Evolutionary conservation across 2,329 filamentous ascomycete genomes (phyloP), one percentile per base, ranked within the genome.

Genomic region (Lasiodiplodia hormozganensis): DNA sequence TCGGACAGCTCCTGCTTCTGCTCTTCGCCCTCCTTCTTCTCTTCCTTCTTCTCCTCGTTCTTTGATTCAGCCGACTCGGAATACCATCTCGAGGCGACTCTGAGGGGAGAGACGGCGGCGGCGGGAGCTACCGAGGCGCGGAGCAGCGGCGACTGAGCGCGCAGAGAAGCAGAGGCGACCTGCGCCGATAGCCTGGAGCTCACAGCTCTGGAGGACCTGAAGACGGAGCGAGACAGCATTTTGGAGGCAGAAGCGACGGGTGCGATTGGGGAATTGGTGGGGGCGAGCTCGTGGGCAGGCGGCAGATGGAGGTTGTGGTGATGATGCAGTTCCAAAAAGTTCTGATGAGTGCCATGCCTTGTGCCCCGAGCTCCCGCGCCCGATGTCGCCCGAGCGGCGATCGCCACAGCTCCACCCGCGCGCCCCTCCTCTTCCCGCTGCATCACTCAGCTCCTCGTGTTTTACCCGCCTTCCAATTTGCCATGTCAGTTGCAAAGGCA

Each of bases 151-250:
- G 47, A 52, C 60, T 75, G 75, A 66, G 74, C 73, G 73, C 73
- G 74, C 72, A 75, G 76, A 70, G 72, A 80, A 75, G 73, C 77
- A 73, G 74, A 81, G 72, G 68, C 80, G 73, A 77, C 79, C 80
- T 71, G 78, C 78, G 79, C 62, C 18, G 70, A 64, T 52, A 64
- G n/a, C 31, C 31, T 64, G 60, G 60, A 64, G 60, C 31, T 52
- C 70, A 69, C 76, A 74, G 65, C 72, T 67, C 81, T 79, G 70
- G 80, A 84, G 73, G 84, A 83, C 70, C 85, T 79, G 71, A 85
- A 74, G 70, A 86, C 72, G 71, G 82, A 81, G 78, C 83, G 82
- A 78, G 85, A 84, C 70, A 86, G 81, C 82, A 86, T 84, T 68
- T 71, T 78, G 58, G 31, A n/a, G 23, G 25, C 12, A 36, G 14